Evolutionary conservation across 2,329 filamentous ascomycete species (phyloP).

Genomic region (Colletotrichum caudatum): DNA sequence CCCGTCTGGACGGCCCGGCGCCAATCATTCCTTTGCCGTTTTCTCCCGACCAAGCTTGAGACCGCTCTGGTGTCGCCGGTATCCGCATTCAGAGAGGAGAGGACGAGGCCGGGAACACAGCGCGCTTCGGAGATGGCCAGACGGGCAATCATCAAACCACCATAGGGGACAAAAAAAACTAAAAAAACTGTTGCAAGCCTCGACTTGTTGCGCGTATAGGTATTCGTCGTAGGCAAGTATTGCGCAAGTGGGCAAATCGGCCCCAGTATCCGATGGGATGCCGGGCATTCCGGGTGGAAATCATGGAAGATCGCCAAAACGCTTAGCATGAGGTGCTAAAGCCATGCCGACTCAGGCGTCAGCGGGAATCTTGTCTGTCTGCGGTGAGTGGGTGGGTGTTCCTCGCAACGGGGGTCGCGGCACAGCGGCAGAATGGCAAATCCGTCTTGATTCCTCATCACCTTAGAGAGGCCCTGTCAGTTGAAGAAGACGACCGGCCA

Average conservation of each 20-base stretch:
- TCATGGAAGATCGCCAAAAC: conserved; percentile 28
- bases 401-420: neutral
- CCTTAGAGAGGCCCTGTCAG: conserved; percentile 9
- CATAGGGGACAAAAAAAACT: no score
- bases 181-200: no score
- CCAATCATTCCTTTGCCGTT: conserved; percentile 41
- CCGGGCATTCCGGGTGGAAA: conserved; percentile 22
- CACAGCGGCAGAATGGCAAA: neutral
- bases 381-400: conserved; percentile 1
- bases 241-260: neutral
- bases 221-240: neutral
- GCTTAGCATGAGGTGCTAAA: conserved; percentile 37
- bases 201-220: no score
- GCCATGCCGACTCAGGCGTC: conserved; percentile 15
- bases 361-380: neutral
- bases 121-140: conserved; percentile 21
- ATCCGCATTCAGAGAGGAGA: conserved; percentile 6
- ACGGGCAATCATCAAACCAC: conserved; percentile 4
- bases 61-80: conserved; percentile 36
- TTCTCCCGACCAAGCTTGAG: conserved; percentile 32
- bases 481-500: neutral
- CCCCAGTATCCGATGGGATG: neutral
- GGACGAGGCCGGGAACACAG: conserved; percentile 5
- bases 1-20: neutral
- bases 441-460: neutral